These are phyloP conservation scores for Colletotrichum lini DNA, from an alignment of 2,329 filamentous ascomycete genomes.

Conservation along the genomic window DNA sequence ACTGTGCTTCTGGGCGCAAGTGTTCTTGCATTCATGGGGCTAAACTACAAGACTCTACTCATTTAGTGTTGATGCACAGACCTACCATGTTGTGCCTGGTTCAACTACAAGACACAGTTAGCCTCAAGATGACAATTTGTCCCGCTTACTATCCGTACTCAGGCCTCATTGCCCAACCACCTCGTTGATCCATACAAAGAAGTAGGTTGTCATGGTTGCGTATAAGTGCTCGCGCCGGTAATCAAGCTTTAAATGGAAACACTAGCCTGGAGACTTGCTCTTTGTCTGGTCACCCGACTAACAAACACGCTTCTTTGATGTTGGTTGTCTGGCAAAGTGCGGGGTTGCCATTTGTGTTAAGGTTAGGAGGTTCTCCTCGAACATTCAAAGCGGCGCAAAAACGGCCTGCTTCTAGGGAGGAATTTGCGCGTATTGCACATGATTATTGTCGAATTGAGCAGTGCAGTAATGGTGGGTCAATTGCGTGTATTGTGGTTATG, in stretches of 20 bases:
- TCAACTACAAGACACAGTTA: neutral
- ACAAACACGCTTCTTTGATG: neutral
- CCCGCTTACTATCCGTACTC: neutral
- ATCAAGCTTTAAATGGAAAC: neutral
- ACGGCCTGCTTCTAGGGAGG: neutral
- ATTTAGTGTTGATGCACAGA: neutral
- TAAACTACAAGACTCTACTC: no score
- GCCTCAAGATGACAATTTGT: no score
- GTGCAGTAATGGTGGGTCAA: no score
- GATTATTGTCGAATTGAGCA: no score
- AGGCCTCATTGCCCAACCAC: neutral
- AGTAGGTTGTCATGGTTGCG: neutral
- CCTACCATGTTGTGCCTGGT: neutral
- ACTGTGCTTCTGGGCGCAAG: slow-evolving; percentile 12
- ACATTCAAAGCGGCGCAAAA: neutral
- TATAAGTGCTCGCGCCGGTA: neutral
- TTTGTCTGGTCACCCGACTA: neutral
- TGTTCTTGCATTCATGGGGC: neutral
- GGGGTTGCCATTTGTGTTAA: neutral
- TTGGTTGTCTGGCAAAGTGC: neutral
- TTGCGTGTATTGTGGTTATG: no score
- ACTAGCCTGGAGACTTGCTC: neutral
- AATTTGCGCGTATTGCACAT: neutral
- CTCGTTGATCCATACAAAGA: neutral
- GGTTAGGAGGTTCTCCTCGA: neutral